A percentile compares a stretch with the other conserved stretches of the same genome.
phyloP scores from a whole-genome alignment of 2,329 filamentous ascomycete genomes.

The Aureobasidium pullulans region DNA sequence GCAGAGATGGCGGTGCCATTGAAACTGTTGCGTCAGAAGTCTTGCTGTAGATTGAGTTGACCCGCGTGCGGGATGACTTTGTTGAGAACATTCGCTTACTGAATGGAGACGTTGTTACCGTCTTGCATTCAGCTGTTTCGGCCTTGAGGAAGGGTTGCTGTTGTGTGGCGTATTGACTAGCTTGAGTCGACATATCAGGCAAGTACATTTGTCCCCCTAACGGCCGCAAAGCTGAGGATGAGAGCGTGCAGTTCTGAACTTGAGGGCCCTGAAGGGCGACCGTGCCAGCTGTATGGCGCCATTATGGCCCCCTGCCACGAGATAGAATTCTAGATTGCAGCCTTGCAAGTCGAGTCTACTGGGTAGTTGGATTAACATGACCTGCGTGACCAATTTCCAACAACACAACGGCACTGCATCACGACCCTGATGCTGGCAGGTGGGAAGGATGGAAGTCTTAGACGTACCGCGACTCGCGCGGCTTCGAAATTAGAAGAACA shows the following conservation, averaged over 20 bases:
- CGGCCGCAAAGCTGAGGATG: neutral
- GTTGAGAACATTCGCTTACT: neutral
- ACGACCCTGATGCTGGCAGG: neutral
- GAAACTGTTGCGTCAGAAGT: neutral
- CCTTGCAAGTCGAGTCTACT: neutral
- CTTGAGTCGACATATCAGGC: neutral
- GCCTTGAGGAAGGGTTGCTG: neutral
- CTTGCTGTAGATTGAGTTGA: neutral
- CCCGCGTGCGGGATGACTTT: neutral
- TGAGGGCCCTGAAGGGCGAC: neutral
- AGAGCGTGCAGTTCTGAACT: neutral
- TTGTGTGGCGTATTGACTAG: neutral
- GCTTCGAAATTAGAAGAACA: neutral
- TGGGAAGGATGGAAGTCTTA: neutral
- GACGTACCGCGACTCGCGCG: neutral
- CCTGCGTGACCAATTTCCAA: too few relatives aligned
- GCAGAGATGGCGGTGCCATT: neutral
- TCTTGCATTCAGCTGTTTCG: neutral
- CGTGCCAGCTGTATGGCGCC: neutral
- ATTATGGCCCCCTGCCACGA: neutral
- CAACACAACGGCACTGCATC: neutral
- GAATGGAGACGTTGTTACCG: neutral
- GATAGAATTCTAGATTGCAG: neutral
- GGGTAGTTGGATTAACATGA: too few relatives aligned
- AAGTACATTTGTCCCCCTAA: neutral